Evolutionary conservation across 495 filamentous ascomycete genomes (phyloP).

Genomic region (Trichoderma reesei): DNA sequence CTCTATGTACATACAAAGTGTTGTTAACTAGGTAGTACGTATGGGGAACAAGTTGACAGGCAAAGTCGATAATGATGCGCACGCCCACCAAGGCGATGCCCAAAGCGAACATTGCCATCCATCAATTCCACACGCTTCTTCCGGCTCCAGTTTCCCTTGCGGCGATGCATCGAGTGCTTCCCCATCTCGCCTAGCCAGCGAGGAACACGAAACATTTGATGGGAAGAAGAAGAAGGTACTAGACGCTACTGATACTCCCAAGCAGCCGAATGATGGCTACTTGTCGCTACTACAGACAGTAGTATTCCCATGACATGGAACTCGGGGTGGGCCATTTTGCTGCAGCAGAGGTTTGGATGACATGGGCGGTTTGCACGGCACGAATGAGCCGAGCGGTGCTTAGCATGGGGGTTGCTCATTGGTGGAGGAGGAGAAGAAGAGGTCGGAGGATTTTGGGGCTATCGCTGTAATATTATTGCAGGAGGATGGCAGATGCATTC

Average conservation of each 20-base stretch:
- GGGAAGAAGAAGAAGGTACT: no score
- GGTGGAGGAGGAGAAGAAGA: background rate
- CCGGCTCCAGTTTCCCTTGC: background rate
- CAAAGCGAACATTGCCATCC: background rate
- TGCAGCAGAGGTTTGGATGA: background rate
- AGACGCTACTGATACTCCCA: no score
- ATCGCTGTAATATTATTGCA: background rate
- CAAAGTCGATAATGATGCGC: background rate
- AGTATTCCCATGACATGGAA: background rate
- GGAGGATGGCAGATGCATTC: background rate
- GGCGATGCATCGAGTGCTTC: background rate
- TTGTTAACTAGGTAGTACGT: no score
- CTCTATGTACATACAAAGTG: background rate
- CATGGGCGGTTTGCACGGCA: conserved; percentile 2
- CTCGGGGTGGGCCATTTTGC: background rate
- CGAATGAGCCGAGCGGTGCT: background rate
- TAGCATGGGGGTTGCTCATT: background rate
- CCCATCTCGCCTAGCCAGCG: background rate
- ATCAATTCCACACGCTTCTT: no score
- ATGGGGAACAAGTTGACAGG: no score
- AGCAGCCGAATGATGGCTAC: no score
- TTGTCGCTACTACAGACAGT: background rate
- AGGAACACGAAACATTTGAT: no score
- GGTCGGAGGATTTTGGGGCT: background rate
- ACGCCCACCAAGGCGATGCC: background rate